phyloP scores from a whole-genome alignment of 2,329 filamentous ascomycete genomes.

The Hymenoscyphus fraxineus region DNA sequence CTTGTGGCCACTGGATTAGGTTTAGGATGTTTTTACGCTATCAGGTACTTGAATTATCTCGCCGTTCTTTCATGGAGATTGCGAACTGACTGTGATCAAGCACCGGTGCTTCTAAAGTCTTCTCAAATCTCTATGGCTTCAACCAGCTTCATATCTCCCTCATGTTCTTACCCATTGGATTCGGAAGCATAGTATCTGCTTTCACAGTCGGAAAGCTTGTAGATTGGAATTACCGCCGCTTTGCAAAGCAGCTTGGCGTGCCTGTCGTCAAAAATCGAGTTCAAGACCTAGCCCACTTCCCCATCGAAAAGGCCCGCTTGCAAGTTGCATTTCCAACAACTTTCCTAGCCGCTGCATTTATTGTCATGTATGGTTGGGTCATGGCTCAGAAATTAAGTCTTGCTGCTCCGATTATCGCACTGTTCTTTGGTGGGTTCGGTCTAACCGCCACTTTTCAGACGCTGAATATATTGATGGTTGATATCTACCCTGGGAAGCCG shows the following conservation, averaged over 20 bases:
- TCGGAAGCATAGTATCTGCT: slow-evolving; percentile 44
- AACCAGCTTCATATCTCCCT: slow-evolving; percentile 52
- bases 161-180: slow-evolving; percentile 48
- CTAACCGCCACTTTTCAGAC: slow-evolving; percentile 52
- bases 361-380: slow-evolving; percentile 52
- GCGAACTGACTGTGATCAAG: neutral
- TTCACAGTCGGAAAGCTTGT: slow-evolving; percentile 50
- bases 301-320: slow-evolving; percentile 49
- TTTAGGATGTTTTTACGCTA: slow-evolving; percentile 49
- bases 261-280: slow-evolving; percentile 50
- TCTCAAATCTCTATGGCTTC: slow-evolving; percentile 53
- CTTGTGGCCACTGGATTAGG: slow-evolving; percentile 41
- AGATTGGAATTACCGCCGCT: slow-evolving; percentile 64
- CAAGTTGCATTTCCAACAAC: slow-evolving; percentile 50
- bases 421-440: slow-evolving; percentile 45
- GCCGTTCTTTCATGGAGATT: neutral
- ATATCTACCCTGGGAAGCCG: slow-evolving; percentile 50
- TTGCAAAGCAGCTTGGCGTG: slow-evolving; percentile 52
- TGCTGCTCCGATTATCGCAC: slow-evolving; percentile 45
- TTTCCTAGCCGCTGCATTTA: slow-evolving; percentile 44
- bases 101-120: slow-evolving; percentile 39
- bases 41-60: slow-evolving; percentile 15
- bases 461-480: slow-evolving; percentile 50
- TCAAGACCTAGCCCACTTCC: slow-evolving; percentile 46
- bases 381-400: slow-evolving; percentile 42